Evolutionary conservation across 306 rosid species (phyloP).

Genomic region (Crataegus laevigata): DNA sequence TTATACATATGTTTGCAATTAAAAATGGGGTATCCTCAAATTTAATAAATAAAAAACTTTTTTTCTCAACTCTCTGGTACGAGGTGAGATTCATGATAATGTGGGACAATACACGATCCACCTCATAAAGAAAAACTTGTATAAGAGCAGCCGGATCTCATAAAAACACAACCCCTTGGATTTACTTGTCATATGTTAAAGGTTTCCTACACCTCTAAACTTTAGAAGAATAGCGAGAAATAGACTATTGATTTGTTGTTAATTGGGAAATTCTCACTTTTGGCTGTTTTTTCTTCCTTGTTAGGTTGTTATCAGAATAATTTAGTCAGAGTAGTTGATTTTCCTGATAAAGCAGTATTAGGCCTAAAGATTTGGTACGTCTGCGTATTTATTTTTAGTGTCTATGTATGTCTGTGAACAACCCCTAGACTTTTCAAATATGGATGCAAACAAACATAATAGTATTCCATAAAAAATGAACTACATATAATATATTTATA

Average conservation of each 20-base stretch:
- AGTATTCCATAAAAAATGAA: not conserved
- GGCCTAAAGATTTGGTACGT: not conserved
- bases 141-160: not conserved
- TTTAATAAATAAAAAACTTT: too few relatives aligned
- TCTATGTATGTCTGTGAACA: conserved; percentile 11
- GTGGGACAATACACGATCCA: not conserved
- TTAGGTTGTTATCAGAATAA: not conserved
- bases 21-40: not conserved
- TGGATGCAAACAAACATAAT: not conserved
- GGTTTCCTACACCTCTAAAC: not conserved
- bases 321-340: not conserved
- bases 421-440: conserved; percentile 3
- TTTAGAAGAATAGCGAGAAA: not conserved
- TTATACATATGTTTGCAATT: not conserved
- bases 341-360: not conserved
- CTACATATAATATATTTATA: too few relatives aligned
- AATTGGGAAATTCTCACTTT: not conserved
- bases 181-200: not conserved
- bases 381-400: not conserved
- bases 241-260: not conserved
- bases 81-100: not conserved
- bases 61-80: not conserved
- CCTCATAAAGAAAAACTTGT: not conserved
- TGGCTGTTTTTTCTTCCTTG: not conserved
- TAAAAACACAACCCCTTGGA: not conserved